phyloP scores from a whole-genome alignment of 2,329 filamentous ascomycete genomes.

The Ciborinia camelliae region DNA sequence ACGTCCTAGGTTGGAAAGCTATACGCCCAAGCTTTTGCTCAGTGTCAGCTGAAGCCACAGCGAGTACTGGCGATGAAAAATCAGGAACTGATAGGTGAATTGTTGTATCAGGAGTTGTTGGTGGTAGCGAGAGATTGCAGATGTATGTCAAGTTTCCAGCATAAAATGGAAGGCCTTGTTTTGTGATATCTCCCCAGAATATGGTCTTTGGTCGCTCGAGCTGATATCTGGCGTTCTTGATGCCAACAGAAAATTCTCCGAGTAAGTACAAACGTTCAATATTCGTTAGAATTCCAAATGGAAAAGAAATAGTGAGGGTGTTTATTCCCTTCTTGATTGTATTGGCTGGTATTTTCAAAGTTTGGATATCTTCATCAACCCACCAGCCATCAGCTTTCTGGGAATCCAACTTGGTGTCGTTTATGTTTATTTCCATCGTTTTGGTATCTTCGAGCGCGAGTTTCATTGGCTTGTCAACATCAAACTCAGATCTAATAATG shows the following conservation, averaged over 20 bases:
- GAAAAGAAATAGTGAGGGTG: slow-evolving; percentile 29
- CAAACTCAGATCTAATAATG: slow-evolving; percentile 28
- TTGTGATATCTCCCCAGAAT: slow-evolving; percentile 33
- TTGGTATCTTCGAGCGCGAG: slow-evolving; percentile 35
- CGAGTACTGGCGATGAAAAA: slow-evolving; percentile 32
- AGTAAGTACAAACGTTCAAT: slow-evolving; percentile 37
- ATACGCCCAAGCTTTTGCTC: slow-evolving; percentile 28
- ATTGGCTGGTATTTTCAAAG: slow-evolving; percentile 26
- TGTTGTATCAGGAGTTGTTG: no score
- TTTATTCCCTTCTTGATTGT: slow-evolving; percentile 31
- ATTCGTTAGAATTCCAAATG: slow-evolving; percentile 35
- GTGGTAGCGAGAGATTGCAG: slow-evolving; percentile 22
- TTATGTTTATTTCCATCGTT: slow-evolving; percentile 29
- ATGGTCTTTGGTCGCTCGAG: slow-evolving; percentile 10
- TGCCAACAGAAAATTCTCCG: slow-evolving; percentile 32
- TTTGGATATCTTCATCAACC: slow-evolving; percentile 37
- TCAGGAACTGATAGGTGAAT: slow-evolving; percentile 5
- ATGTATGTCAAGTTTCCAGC: slow-evolving; percentile 34
- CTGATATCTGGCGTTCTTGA: slow-evolving; percentile 10
- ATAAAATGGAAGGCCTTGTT: slow-evolving; percentile 36
- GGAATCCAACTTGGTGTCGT: slow-evolving; percentile 21
- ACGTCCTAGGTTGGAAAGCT: slow-evolving; percentile 30
- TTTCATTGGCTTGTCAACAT: slow-evolving; percentile 18
- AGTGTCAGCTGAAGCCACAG: slow-evolving; percentile 18
- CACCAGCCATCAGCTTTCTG: slow-evolving; percentile 29